These are phyloP conservation scores for Yamadazyma phyllophila DNA, from an alignment of 805 yeast species.

Conservation along the genomic window DNA sequence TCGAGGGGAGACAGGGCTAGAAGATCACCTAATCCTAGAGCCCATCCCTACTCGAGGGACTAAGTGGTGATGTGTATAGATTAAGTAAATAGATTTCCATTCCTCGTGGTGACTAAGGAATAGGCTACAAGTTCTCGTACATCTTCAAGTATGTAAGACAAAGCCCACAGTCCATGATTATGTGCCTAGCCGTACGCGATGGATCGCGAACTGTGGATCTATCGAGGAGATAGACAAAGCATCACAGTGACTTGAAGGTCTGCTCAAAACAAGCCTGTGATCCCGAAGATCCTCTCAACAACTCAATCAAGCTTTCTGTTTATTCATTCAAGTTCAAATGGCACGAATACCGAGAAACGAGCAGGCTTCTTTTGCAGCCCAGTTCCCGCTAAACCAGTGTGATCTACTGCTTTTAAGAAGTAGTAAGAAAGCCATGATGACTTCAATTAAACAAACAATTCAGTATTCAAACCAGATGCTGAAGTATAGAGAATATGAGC, in stretches of 20 bases:
- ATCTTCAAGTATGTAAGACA: too few relatives aligned
- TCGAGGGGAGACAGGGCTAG: not conserved
- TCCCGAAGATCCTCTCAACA: too few relatives aligned
- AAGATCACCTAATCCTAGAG: not conserved
- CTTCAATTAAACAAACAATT: not conserved
- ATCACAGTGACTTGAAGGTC: not conserved
- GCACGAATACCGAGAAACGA: not conserved
- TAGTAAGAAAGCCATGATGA: not conserved
- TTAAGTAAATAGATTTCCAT: too few relatives aligned
- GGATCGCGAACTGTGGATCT: not conserved
- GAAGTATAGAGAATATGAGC: not conserved
- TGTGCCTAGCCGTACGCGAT: too few relatives aligned
- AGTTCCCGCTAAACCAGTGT: constrained; percentile 1
- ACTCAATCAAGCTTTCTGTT: too few relatives aligned
- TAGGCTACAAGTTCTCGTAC: too few relatives aligned
- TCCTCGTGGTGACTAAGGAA: too few relatives aligned
- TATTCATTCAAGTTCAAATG: not conserved
- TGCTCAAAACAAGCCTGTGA: too few relatives aligned
- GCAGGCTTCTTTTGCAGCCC: not conserved
- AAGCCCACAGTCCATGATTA: too few relatives aligned
- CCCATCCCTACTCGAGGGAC: constrained; percentile 1
- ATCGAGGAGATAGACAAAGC: not conserved
- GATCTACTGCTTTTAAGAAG: not conserved
- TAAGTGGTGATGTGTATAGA: not conserved
- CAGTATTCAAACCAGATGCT: not conserved